These are phyloP conservation scores for Arabidopsis hybrid DNA, from an alignment of 441 rosid species.

Conservation along the genomic window DNA sequence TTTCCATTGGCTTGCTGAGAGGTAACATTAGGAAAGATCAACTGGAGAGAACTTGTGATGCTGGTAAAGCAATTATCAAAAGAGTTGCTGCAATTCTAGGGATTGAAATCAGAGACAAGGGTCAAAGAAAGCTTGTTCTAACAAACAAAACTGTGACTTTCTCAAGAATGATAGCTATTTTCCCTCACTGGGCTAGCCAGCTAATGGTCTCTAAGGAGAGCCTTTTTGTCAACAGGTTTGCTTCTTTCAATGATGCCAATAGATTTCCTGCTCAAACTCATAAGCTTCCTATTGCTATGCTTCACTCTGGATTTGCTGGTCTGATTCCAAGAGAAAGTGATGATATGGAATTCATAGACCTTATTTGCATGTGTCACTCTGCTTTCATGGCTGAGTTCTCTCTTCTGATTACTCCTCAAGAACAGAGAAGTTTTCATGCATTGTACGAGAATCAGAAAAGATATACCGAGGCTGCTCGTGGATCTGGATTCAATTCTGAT, in stretches of 20 bases:
- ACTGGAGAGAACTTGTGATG: too few relatives aligned
- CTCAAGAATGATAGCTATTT: too few relatives aligned
- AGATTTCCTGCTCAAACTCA: background rate
- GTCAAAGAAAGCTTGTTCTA: too few relatives aligned
- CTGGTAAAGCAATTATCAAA: too few relatives aligned
- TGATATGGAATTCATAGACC: background rate
- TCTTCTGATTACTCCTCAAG: background rate
- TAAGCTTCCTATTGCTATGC: background rate
- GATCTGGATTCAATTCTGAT: background rate
- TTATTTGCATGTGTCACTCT: background rate
- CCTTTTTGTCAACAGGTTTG: background rate
- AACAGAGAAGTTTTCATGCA: background rate
- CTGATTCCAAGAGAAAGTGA: constrained; percentile 5
- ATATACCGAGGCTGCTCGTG: background rate
- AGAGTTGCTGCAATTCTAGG: too few relatives aligned
- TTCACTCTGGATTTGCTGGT: background rate
- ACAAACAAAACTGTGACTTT: too few relatives aligned
- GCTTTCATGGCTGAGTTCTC: constrained; percentile 1
- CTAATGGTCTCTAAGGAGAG: background rate
- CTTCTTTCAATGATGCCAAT: background rate
- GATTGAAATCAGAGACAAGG: too few relatives aligned
- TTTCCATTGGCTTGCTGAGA: too few relatives aligned
- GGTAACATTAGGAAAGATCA: too few relatives aligned
- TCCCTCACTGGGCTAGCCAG: too few relatives aligned
- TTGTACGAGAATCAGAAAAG: background rate